A percentile compares a stretch with the other conserved stretches of the same genome.
phyloP scores from a whole-genome alignment of 495 filamentous ascomycete genomes.

The Penicillium waksmanii region DNA sequence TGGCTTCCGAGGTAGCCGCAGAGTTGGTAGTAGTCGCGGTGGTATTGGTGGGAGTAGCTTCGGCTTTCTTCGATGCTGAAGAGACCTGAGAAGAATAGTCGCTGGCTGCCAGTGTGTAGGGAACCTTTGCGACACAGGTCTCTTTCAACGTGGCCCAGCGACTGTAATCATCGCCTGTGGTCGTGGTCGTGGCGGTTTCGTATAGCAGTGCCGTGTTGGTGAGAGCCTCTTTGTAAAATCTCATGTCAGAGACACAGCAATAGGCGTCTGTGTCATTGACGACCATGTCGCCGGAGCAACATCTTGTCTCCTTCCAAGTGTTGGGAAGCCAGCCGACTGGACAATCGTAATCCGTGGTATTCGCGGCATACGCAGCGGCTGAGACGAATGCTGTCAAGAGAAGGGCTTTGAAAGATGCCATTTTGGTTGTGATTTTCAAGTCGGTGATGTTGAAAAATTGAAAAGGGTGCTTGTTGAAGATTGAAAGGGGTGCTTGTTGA shows the following conservation, averaged over 20 bases:
- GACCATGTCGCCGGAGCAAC: slow-evolving; percentile 23
- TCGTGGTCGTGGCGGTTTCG: slow-evolving; percentile 9
- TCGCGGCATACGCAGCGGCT: background rate
- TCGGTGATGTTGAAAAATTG: background rate
- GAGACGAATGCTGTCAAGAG: slow-evolving; percentile 10
- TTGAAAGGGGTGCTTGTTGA: background rate
- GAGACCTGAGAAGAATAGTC: slow-evolving; percentile 26
- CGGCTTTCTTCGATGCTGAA: slow-evolving; percentile 16
- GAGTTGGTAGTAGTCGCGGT: slow-evolving; percentile 2
- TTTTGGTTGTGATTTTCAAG: slow-evolving; percentile 9
- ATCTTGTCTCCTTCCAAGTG: slow-evolving; percentile 1
- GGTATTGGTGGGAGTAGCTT: slow-evolving; percentile 11
- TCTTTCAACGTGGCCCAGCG: background rate
- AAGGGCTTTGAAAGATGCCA: slow-evolving; percentile 12
- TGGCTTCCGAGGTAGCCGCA: background rate
- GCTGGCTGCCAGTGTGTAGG: slow-evolving; percentile 17
- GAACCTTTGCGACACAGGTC: slow-evolving; percentile 15
- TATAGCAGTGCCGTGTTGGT: background rate
- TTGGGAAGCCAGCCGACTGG: slow-evolving; percentile 16
- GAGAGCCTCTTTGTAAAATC: background rate
- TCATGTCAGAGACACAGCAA: slow-evolving; percentile 23
- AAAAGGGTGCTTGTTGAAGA: background rate
- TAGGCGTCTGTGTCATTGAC: slow-evolving; percentile 8
- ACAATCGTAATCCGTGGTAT: slow-evolving; percentile 5
- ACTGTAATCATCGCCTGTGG: background rate